phyloP scores from a whole-genome alignment of 345 rosid genomes.

The Trapa incisa region DNA sequence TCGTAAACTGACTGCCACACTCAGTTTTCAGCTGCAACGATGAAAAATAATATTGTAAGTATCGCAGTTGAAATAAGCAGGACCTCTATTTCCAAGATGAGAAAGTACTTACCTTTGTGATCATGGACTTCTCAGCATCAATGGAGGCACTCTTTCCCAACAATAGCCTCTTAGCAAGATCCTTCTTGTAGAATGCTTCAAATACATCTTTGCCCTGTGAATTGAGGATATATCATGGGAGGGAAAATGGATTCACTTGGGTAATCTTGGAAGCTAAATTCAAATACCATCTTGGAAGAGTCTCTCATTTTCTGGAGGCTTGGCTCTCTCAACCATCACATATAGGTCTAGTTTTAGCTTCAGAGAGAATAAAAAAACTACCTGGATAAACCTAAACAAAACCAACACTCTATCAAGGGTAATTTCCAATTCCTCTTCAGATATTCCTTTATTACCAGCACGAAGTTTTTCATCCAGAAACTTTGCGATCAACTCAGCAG shows the following conservation, averaged over 20 bases:
- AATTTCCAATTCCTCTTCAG: constrained; percentile 98
- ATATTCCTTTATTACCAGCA: constrained; percentile 98
- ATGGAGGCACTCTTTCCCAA: constrained; percentile 98
- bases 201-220: constrained; percentile 92
- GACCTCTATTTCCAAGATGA: background rate
- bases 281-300: background rate
- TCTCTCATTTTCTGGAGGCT: background rate
- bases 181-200: constrained; percentile 98
- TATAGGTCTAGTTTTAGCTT: background rate
- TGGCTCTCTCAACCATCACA: background rate
- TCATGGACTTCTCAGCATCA: constrained; percentile 99
- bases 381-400: constrained; percentile 96
- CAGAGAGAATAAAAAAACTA: constrained; percentile 12
- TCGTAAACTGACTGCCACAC: constrained; percentile 98
- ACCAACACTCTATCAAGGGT: constrained; percentile 94
- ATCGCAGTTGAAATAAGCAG: background rate
- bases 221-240: background rate
- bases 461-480: constrained; percentile 98
- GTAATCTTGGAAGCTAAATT: background rate
- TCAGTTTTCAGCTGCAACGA: constrained; percentile 82
- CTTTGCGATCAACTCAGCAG: constrained; percentile 96
- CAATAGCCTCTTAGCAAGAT: constrained; percentile 88
- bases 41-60: constrained; percentile 16
- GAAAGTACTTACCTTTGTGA: constrained; percentile 56
- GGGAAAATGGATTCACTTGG: background rate